Conservation (phyloP, 2,329 filamentous ascomycete species). For the Lachnellula subtilissima region DNA sequence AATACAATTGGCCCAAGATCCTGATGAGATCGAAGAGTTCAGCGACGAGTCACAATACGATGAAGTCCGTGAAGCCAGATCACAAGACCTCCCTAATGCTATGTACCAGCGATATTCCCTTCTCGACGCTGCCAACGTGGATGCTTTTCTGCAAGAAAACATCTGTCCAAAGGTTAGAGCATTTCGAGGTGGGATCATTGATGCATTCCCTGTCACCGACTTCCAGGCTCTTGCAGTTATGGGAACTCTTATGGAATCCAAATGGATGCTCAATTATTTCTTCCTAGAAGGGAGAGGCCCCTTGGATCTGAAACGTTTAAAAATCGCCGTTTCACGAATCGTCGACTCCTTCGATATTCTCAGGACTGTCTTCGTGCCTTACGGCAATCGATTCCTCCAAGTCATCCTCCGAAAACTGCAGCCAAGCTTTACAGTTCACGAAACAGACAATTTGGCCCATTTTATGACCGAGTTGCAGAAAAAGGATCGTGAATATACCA, state of each 20-base stretch:
- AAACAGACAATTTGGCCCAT: background rate
- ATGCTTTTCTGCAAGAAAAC: conserved; percentile 14
- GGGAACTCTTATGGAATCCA: conserved; percentile 10
- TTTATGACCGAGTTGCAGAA: background rate
- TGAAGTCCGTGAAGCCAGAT: conserved; percentile 2
- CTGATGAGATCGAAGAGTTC: background rate
- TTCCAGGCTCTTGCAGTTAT: conserved; percentile 9
- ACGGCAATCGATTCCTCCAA: conserved; percentile 3
- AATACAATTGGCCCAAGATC: conserved; percentile 16
- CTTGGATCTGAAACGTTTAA: conserved; percentile 5
- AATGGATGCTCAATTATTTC: conserved; percentile 16
- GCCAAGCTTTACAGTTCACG: conserved; percentile 5
- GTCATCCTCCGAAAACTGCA: conserved; percentile 7
- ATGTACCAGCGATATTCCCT: conserved; percentile 13
- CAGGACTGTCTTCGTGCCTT: conserved; percentile 5
- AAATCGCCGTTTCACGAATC: background rate
- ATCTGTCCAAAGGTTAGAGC: conserved; percentile 8
- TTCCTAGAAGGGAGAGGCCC: conserved; percentile 8
- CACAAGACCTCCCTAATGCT: conserved; percentile 2
- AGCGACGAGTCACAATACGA: background rate
- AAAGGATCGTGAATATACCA: background rate
- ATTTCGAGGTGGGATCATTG: conserved; percentile 9
- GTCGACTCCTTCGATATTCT: conserved; percentile 7
- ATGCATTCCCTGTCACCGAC: conserved; percentile 10
- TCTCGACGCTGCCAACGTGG: conserved; percentile 21